Conservation (phyloP, 371 early-diverging fungal genomes). For the Smittium culicis region DNA sequence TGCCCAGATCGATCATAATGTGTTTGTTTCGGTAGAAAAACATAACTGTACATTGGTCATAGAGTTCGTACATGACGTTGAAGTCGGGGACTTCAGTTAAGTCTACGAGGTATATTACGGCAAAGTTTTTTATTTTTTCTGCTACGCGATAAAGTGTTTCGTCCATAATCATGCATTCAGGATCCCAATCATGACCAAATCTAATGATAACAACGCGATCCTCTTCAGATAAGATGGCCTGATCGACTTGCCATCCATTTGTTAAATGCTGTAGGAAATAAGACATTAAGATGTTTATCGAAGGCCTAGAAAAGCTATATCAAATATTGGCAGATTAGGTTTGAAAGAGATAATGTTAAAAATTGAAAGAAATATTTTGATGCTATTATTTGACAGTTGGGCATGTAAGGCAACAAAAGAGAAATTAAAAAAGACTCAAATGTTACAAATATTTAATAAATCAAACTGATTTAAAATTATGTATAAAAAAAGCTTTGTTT, state of each 20-base stretch:
- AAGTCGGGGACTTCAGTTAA: constrained; percentile 79
- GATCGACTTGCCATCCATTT: constrained; percentile 93
- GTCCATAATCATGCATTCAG: constrained; percentile 95
- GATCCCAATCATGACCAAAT: constrained; percentile 96
- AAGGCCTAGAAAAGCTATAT: no score
- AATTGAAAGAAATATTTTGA: not conserved
- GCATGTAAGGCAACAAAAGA: no score
- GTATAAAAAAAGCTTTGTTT: no score
- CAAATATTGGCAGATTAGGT: no score
- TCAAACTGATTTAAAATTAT: no score
- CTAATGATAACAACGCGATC: constrained; percentile 91
- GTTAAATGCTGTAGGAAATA: not conserved
- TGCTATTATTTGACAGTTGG: no score
- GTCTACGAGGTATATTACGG: constrained; percentile 85
- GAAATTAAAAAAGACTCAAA: no score
- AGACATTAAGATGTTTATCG: constrained; percentile 24
- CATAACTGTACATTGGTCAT: constrained; percentile 91
- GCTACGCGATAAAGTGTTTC: constrained; percentile 82
- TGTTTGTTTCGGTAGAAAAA: constrained; percentile 93
- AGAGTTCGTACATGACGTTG: constrained; percentile 93
- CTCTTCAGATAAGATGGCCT: constrained; percentile 95
- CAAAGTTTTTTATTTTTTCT: constrained; percentile 94
- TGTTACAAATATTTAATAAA: no score
- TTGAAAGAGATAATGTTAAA: not conserved
- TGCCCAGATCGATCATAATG: constrained; percentile 95